phyloP scores from a whole-genome alignment of 768 basidiomycete species.

The Atractiella rhizophila region DNA sequence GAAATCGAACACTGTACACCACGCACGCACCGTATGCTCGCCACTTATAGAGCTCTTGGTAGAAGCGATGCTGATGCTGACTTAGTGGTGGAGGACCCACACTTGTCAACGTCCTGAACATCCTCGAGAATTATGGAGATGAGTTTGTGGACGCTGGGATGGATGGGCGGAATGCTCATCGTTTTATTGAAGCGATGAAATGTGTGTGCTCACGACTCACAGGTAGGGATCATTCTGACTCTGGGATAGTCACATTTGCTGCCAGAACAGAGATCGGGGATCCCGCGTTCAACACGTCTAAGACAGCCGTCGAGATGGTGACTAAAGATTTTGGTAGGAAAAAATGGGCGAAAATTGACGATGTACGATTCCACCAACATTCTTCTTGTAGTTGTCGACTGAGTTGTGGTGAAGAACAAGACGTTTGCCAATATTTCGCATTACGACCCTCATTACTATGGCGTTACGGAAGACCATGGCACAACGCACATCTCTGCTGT shows the following conservation, averaged over 20 bases:
- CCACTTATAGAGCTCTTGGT: too few species aligned
- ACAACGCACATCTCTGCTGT: slow-evolving; percentile 75
- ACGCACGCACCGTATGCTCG: slow-evolving; percentile 48
- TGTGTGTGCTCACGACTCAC: slow-evolving; percentile 26
- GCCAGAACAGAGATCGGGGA: slow-evolving; percentile 62
- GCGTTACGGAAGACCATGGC: slow-evolving; percentile 49
- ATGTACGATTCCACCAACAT: too few species aligned
- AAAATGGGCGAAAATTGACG: slow-evolving; percentile 1
- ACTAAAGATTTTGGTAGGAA: slow-evolving; percentile 27
- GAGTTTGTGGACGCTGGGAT: slow-evolving; percentile 28
- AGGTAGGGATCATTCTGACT: slow-evolving; percentile 1
- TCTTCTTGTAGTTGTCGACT: too few species aligned
- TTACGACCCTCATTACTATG: slow-evolving; percentile 61
- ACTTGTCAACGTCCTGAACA: slow-evolving; percentile 73
- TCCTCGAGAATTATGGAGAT: slow-evolving; percentile 51
- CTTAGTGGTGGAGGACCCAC: slow-evolving; percentile 73
- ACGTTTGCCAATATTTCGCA: slow-evolving; percentile 45
- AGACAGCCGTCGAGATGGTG: too few species aligned
- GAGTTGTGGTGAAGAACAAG: slow-evolving; percentile 16
- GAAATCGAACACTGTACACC: slow-evolving; percentile 55
- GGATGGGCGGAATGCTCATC: slow-evolving; percentile 44
- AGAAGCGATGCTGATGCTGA: too few species aligned
- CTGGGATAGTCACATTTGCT: slow-evolving; percentile 34
- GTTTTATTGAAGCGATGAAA: slow-evolving; percentile 62
- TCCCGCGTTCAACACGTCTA: slow-evolving; percentile 42